These are phyloP conservation scores for Vitellaria paradoxa DNA, from an alignment of 179 eudicot species.

Conservation along the genomic window DNA sequence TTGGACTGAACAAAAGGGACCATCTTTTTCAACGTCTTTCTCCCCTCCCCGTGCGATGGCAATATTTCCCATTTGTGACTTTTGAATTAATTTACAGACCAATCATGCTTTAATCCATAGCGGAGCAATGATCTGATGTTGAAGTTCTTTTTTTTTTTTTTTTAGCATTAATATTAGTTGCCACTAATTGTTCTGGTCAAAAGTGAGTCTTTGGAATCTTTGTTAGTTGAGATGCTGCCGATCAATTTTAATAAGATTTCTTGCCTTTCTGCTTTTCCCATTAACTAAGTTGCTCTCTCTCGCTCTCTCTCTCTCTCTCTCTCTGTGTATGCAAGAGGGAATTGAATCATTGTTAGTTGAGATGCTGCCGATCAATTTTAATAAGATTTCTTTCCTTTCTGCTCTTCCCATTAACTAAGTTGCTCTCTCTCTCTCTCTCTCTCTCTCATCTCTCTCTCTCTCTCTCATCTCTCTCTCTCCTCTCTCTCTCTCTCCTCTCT, in stretches of 20 bases:
- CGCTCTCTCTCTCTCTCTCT: not conserved
- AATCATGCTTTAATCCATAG: constrained; percentile 19
- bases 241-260: constrained; percentile 19
- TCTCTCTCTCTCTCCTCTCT: too few relatives aligned
- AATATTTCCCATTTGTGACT: not conserved
- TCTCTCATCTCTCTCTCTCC: too few relatives aligned
- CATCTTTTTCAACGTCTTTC: not conserved
- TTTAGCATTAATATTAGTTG: not conserved
- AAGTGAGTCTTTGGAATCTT: constrained; percentile 33
- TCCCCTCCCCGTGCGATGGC: not conserved
- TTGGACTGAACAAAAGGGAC: not conserved
- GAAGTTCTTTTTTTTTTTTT: not conserved
- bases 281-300: not conserved
- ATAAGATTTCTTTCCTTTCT: constrained; percentile 21
- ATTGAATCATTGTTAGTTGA: too few relatives aligned
- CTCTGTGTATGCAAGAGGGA: not conserved
- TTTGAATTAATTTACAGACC: constrained; percentile 9
- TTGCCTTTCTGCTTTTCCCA: constrained; percentile 20
- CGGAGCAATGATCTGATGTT: constrained; percentile 12
- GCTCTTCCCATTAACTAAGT: constrained; percentile 16
- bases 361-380: constrained; percentile 13
- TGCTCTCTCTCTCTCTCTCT: not conserved
- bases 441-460: not conserved
- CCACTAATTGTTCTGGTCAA: constrained; percentile 33
- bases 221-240: constrained; percentile 22